These are phyloP conservation scores for Vitis rotundifolia DNA, from an alignment of 164 flowering plant genomes.

Conservation along the genomic window DNA sequence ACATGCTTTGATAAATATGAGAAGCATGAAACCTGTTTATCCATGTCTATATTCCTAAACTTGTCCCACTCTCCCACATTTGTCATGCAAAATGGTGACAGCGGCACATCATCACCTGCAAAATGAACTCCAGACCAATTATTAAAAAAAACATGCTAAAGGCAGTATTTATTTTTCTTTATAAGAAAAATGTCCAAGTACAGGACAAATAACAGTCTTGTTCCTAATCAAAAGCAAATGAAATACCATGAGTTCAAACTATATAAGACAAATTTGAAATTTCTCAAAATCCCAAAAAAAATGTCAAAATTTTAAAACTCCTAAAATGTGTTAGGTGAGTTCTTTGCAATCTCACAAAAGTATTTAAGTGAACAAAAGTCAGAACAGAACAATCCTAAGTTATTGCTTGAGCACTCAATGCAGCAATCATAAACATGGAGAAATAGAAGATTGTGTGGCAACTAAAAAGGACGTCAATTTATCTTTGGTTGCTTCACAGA, in stretches of 20 bases:
- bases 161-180: too few relatives aligned
- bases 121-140: conserved; percentile 13
- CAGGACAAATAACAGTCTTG: too few relatives aligned
- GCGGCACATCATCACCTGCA: conserved; percentile 79
- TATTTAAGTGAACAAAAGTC: neutral
- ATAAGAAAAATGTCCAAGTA: too few relatives aligned
- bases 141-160: neutral
- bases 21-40: conserved; percentile 70
- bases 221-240: too few relatives aligned
- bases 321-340: too few relatives aligned
- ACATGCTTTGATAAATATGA: conserved; percentile 1
- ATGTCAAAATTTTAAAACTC: too few relatives aligned
- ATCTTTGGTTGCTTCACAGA: neutral
- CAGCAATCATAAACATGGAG: neutral
- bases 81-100: conserved; percentile 84
- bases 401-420: neutral
- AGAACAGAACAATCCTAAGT: neutral
- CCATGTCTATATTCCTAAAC: conserved; percentile 92
- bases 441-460: neutral
- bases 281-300: too few relatives aligned
- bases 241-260: too few relatives aligned
- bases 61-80: conserved; percentile 79
- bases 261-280: too few relatives aligned
- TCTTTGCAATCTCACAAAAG: too few relatives aligned
- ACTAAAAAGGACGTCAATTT: neutral